A percentile compares a stretch with the other conserved stretches of the same genome.
phyloP scores from a whole-genome alignment of 2,329 filamentous ascomycete species.

The Stachybotrys chartarum region DNA sequence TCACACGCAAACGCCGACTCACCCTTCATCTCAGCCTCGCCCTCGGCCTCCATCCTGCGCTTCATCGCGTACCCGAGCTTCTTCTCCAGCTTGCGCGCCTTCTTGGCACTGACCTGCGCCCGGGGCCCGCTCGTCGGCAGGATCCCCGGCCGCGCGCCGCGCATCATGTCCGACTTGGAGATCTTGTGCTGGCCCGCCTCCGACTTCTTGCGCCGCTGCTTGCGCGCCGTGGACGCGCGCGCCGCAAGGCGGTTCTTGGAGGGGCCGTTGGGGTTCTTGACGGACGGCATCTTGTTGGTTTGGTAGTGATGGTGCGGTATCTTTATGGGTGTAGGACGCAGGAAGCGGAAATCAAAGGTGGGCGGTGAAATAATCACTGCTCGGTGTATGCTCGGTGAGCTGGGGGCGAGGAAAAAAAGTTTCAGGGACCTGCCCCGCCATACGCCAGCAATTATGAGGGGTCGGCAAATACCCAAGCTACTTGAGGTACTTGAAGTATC shows the following conservation, averaged over 20 bases:
- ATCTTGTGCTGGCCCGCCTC: conserved; percentile 30
- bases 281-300: conserved; percentile 38
- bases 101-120: conserved; percentile 45
- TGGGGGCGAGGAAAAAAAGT: background rate
- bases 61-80: conserved; percentile 43
- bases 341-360: background rate
- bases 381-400: background rate
- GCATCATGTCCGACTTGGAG: conserved; percentile 33
- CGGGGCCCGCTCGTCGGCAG: conserved; percentile 49
- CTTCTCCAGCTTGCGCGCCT: conserved; percentile 48
- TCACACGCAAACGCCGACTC: conserved; percentile 5
- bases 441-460: no score
- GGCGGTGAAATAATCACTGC: background rate
- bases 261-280: conserved; percentile 51
- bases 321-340: conserved; percentile 4
- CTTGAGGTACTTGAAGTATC: no score
- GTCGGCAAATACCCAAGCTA: no score
- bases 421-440: background rate
- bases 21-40: conserved; percentile 44
- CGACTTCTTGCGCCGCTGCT: conserved; percentile 34
- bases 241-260: conserved; percentile 46
- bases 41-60: conserved; percentile 43
- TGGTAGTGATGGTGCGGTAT: background rate
- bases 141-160: conserved; percentile 45
- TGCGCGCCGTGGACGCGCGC: conserved; percentile 35